A percentile compares a stretch with the other conserved stretches of the same genome.
Conservation (phyloP, 2,329 filamentous ascomycete species). For the Diplodia intermedia region DNA sequence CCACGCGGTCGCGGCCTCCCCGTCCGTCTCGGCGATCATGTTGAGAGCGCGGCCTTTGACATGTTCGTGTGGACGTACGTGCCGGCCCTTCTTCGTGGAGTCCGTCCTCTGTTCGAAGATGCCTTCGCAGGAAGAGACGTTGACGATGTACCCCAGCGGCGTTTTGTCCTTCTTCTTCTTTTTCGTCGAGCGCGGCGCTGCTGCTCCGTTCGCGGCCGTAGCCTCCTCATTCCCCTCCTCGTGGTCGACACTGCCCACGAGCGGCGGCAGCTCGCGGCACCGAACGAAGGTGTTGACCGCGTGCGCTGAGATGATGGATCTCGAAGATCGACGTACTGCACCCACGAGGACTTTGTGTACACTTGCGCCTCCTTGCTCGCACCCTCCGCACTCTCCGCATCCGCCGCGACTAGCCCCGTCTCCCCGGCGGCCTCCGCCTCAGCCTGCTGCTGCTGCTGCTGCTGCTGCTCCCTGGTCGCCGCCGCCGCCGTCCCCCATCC, state of each 20-base stretch:
- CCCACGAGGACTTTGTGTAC: slow-evolving; percentile 44
- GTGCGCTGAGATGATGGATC: slow-evolving; percentile 49
- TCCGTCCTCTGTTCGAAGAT: slow-evolving; percentile 41
- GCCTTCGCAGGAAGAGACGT: slow-evolving; percentile 49
- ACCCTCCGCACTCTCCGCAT: not conserved
- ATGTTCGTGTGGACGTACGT: slow-evolving; percentile 41
- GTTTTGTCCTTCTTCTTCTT: not conserved
- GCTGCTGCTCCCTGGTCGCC: too few relatives aligned
- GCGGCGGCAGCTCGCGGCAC: slow-evolving; percentile 47
- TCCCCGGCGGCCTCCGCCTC: not conserved
- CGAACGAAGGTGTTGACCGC: slow-evolving; percentile 50
- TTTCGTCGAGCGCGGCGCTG: not conserved
- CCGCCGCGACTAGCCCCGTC: not conserved
- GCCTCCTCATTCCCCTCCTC: too few relatives aligned
- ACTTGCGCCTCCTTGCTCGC: not conserved
- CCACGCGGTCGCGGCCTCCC: slow-evolving; percentile 45
- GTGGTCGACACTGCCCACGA: slow-evolving; percentile 35
- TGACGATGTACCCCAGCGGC: slow-evolving; percentile 42
- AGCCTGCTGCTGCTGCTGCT: too few relatives aligned
- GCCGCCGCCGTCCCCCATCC: not conserved
- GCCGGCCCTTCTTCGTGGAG: not conserved
- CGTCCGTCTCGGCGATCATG: slow-evolving; percentile 53
- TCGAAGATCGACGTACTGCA: slow-evolving; percentile 43
- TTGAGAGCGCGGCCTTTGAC: slow-evolving; percentile 52
- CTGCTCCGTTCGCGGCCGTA: not conserved